Base-by-base conservation (phyloP, 129 eudicot genomes). In the Apium graveolens region DNA sequence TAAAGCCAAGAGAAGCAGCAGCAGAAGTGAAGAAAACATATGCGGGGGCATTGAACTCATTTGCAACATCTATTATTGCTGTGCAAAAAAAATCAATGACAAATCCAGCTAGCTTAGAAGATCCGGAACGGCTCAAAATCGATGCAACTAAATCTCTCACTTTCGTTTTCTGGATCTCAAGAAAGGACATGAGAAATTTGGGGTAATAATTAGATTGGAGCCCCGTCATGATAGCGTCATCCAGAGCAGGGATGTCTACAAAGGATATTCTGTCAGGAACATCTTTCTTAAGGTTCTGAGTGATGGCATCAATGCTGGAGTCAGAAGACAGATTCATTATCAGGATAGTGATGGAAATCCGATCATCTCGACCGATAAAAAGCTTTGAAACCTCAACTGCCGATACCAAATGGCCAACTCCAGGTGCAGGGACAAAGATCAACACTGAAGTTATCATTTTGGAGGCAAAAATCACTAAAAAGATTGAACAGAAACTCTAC, bases 1-100 rank as follows among this genome's bases (percentile, higher is more conserved):
- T 29, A 42, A 75, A 1, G 78, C 78, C 68, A 51, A 75, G 78
- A 49, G 24, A 20, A 31, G 43, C 78, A 31, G 69, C 65, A 29
- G 27, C 38, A 18, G 29, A 21, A 16, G 60, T 29, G 29, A 12
- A 75, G 65, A 27, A 75, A 5, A 34, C 46, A 49, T 49, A 75
- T 7, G 78, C n/a, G 5, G 69, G 78, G n/a, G 21, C 78, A 7
- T 24, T 53, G 29, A 51, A 75, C 68, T 75, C 78, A 34, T 49
- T 75, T 1, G 78, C 78, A 7, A 75, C 43, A n/a, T 75, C 78
- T 2, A 51, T 49, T 31, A 75, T 18, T 57, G 39, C 26, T 13
- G 65, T 49, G 66, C 31, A 46, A 5, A 75, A 35, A 12, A 75
- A 4, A 45, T 75, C 78, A 2, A 48, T 13, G 29, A 75, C 27